These are phyloP conservation scores for Ambrosia hybrid DNA, from an alignment of 140 eudicot species.

Conservation along the genomic window DNA sequence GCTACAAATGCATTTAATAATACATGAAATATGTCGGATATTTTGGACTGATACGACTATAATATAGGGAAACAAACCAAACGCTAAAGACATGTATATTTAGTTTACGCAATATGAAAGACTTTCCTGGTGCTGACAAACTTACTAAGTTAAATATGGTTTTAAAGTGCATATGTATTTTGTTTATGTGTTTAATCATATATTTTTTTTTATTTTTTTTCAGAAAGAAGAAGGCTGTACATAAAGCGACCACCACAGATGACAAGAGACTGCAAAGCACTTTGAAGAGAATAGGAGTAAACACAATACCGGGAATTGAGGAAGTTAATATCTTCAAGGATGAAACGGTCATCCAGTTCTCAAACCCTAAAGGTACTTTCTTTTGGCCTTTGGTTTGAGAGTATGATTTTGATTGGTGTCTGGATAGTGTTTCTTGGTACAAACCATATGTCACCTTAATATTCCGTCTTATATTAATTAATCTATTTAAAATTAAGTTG, in stretches of 20 bases:
- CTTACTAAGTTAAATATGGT: background rate
- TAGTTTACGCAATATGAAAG: background rate
- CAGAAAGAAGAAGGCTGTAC: slow-evolving; percentile 96
- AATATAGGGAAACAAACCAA: too few relatives aligned
- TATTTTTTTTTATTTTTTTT: background rate
- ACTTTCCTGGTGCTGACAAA: background rate
- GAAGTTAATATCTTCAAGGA: slow-evolving; percentile 80
- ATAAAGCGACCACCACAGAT: slow-evolving; percentile 70
- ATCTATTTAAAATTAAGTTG: background rate
- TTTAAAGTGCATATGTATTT: background rate
- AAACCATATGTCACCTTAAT: background rate
- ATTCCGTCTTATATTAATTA: too few relatives aligned
- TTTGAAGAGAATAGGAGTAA: slow-evolving; percentile 62
- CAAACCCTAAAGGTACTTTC: slow-evolving; percentile 63
- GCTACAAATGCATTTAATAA: too few relatives aligned
- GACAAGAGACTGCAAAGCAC: slow-evolving; percentile 30
- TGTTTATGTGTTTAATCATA: background rate
- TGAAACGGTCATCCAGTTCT: slow-evolving; percentile 71
- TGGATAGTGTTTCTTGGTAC: background rate
- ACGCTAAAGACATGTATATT: too few relatives aligned
- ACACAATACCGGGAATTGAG: slow-evolving; percentile 72
- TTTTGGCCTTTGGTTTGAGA: background rate
- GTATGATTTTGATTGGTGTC: background rate
- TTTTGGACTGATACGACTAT: too few relatives aligned
- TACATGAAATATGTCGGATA: too few relatives aligned